Base-by-base conservation (phyloP, 495 filamentous ascomycete genomes). In the Penicillium lagena region DNA sequence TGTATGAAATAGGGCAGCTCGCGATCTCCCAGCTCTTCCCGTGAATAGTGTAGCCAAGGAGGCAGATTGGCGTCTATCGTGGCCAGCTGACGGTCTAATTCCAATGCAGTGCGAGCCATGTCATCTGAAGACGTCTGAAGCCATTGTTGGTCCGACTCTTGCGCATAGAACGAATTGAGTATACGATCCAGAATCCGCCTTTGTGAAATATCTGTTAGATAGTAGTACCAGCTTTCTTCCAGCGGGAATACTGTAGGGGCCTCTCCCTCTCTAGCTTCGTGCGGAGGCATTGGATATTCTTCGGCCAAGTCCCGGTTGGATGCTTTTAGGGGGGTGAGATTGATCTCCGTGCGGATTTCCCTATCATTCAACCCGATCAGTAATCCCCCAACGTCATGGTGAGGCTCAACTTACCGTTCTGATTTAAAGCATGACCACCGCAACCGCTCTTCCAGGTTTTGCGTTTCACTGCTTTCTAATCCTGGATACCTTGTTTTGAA, bases 351-450 rank as follows among this genome's bases (percentile, higher is more conserved):
- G 5, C 56, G 59, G 11, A 65, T 46, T 39, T 65, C 61, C 33
- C 54, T 32, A 11, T n/a, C n/a, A n/a, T n/a, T 7, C 7, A 32
- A 11, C 30, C 7, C 30, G 7, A 11, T 32, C 30, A 32, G 30
- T 32, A 11, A 32, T 32, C 30, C 11, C 30, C 30, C 7, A 32
- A 11, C 7, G 11, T 32, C 7, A 7, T 11, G 7, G 11, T 32
- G 7, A 32, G 11, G 7, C 11, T 32, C 11, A 7, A 32, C 30
- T 32, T 32, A 32, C 30, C 30, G 43, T 42, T 65, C 61, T 3
- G 56, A 60, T 32, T 65, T 65, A 39, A 58, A 62, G 37, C 59
- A 62, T n/a, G 53, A 54, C 61, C 61, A 65, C 35, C 60, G 62
- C 13, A 62, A 37, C 12, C 49, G 47, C 28, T 62, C 51, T 34